Evolutionary conservation across 2,329 filamentous ascomycete genomes (phyloP), one percentile per base, ranked within the genome.

Genomic region (Coleophoma eucalyptorum): DNA sequence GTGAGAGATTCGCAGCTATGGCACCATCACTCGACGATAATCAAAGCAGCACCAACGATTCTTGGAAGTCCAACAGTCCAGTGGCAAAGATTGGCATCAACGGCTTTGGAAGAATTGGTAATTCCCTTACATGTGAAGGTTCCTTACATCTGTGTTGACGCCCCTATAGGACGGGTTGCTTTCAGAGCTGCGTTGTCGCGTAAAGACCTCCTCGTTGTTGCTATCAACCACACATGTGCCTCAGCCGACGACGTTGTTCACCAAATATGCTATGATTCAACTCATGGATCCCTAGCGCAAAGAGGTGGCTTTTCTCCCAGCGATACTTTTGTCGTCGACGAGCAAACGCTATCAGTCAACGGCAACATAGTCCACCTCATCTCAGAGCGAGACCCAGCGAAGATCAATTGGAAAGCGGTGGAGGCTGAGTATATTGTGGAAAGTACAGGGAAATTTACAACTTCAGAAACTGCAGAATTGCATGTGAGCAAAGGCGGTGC

Each of bases 221-320:
- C 51, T 16, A 53, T 50, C 35, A 53, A 53, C 20, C 51, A 53
- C 41, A 50, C 51, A 3, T 53, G 51, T 33, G 51, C 51, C 34
- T 48, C 48, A 11, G 34, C 50, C 7, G 51, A 49, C 13, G 51
- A 53, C 32, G 19, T 53, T 3, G 50, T 53, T 15, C 51, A 53
- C 37, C 48, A 53, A 48, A 50, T 53, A 13, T 47, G 19, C 33
- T 53, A 47, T 10, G 51, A 53, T 18, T 53, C 48, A n/a, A 53
- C 51, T 12, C 48, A 53, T 47, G 51, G 48, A 10, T 48, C 51
- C 13, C 32, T 53, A 20, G 38, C 43, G 31, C 42, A 34, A 43
- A 20, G 20, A 13, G 21, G 20, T 12, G 13, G 35, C 33, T 15
- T 49, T 26, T 31, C 43, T 13, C 21, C 43, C 3, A 21, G 37